Evolutionary conservation across 176 grass and related monocot species (phyloP).

Genomic region (Carex kokanica): DNA sequence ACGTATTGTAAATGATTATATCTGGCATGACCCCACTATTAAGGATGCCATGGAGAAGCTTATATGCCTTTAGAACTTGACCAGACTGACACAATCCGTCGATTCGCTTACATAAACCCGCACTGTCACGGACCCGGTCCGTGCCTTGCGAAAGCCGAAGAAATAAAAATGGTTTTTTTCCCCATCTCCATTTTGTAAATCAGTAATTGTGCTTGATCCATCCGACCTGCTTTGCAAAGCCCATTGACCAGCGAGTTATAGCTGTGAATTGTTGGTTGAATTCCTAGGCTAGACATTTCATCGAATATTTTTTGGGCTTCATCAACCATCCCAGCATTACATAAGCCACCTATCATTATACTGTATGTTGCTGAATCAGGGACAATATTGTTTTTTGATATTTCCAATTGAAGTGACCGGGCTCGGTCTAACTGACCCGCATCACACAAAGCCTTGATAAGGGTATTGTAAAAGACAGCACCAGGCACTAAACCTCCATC

Average conservation of each 20-base stretch:
- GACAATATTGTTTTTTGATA: conserved; percentile 45
- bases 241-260: conserved; percentile 75
- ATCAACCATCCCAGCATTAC: conserved; percentile 60
- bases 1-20: conserved; percentile 76
- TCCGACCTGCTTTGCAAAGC: conserved; percentile 51
- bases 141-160: conserved; percentile 67
- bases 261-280: conserved; percentile 61
- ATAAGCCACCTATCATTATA: conserved; percentile 79
- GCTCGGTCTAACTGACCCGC: conserved; percentile 52
- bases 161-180: conserved; percentile 71
- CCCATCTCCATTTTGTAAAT: conserved; percentile 97
- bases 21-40: conserved; percentile 82
- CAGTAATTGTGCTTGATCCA: conserved; percentile 63
- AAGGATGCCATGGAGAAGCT: conserved; percentile 73
- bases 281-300: conserved; percentile 70
- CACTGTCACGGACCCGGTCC: conserved; percentile 53
- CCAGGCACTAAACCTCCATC: conserved; percentile 51
- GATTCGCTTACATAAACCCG: conserved; percentile 54
- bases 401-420: conserved; percentile 50
- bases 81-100: conserved; percentile 73
- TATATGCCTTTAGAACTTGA: conserved; percentile 80
- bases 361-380: conserved; percentile 52
- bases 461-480: conserved; percentile 70
- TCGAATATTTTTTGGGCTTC: conserved; percentile 66
- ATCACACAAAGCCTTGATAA: conserved; percentile 71